Evolutionary conservation across 352 stramenopile species (phyloP), one percentile per base, ranked within the genome.

Genomic region (Phytophthora aleatoria): DNA sequence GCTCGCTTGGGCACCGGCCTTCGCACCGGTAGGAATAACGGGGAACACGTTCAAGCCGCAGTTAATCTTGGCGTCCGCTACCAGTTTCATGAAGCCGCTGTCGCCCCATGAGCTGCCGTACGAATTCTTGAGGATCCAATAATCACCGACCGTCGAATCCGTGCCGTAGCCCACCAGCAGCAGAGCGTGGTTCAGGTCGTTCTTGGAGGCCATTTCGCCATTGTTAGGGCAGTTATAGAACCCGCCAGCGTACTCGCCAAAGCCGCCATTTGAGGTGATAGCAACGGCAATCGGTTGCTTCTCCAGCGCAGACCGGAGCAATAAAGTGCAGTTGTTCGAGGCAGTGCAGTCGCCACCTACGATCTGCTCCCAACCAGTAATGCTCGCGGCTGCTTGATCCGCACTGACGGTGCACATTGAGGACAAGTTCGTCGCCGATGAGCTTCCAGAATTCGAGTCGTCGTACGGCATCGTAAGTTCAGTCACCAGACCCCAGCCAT

Each of bases 111-210:
- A 81, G 28, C 70, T 80, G 15, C 80, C 83, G 72, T 92, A 94
- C 51, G 85, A 94, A 58, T 94, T 94, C 60, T 94, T 94, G 15
- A 94, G 50, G 48, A 94, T 90, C 85, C 85, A 94, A 58, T 91
- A 94, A 66, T 92, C 81, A 7, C 85, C 83, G 1, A 75, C 65
- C 0, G 64, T 73, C 5, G 67, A 63, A 26, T 91, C 82, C 8
- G 74, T 89, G 38, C 79, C 85, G 48, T 92, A 94, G 20, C 85
- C 85, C 6, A 94, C 85, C 5, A 94, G 76, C 62, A 94, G 20
- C 36, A 94, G 55, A 26, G 85, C 85, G 60, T 94, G 83, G 55
- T 94, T 91, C 39, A 94, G 68, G 33, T 91, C 72, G 50, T 87
- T 80, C 54, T 90, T 90, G 1, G 77, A 86, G 6, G 77, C 63